These are phyloP conservation scores for Chytriomyces sp. DNA, from an alignment of 192 early-diverging fungal species.

Conservation along the genomic window DNA sequence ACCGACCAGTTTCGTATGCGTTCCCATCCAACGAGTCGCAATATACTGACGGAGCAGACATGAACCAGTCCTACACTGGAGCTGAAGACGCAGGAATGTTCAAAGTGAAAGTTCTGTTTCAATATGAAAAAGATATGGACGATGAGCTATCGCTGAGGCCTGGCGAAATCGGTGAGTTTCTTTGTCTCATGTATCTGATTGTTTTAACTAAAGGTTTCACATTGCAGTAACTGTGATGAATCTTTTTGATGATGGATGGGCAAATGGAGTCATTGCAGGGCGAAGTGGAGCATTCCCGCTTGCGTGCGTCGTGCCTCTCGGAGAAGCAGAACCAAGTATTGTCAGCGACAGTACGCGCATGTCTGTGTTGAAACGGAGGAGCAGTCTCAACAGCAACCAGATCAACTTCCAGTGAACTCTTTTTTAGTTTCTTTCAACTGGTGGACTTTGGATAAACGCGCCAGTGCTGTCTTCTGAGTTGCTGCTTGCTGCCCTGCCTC, in stretches of 20 bases:
- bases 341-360: not conserved
- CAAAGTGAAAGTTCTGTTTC: conserved; percentile 32
- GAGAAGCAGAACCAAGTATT: not conserved
- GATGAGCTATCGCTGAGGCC: conserved; percentile 29
- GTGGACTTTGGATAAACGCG: too few species aligned
- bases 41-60: not conserved
- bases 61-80: not conserved
- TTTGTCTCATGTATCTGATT: not conserved
- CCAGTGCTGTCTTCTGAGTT: too few species aligned
- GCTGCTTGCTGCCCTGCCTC: not conserved
- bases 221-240: conserved; percentile 20
- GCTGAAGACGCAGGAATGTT: conserved; percentile 21
- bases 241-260: conserved; percentile 38
- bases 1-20: conserved; percentile 14
- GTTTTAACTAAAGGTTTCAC: not conserved
- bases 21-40: conserved; percentile 1
- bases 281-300: conserved; percentile 25
- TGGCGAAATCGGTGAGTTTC: conserved; percentile 26
- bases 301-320: conserved; percentile 28
- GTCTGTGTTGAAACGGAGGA: conserved; percentile 20
- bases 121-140: conserved; percentile 19
- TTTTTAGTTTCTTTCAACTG: not conserved
- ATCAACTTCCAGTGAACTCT: not conserved
- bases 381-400: conserved; percentile 6
- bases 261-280: conserved; percentile 7